A percentile compares a stretch with the other conserved stretches of the same genome.
Conservation (phyloP, 805 yeast species). For the Ogataea philodendri region DNA sequence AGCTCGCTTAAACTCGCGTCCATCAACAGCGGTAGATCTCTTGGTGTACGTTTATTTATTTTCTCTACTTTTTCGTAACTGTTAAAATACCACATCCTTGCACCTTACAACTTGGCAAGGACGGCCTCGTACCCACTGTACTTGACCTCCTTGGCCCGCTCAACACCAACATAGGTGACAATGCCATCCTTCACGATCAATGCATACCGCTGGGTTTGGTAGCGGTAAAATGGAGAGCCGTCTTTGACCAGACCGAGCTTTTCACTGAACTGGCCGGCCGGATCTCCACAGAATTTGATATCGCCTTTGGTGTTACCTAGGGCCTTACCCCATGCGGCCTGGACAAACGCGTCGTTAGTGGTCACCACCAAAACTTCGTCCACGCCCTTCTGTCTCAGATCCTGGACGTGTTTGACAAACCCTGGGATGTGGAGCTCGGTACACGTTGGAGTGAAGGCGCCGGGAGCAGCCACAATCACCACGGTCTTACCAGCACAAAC, state of each 20-base stretch:
- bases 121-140: slow-evolving; percentile 49
- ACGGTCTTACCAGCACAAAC: slow-evolving; percentile 38
- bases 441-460: slow-evolving; percentile 51
- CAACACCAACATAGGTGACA: slow-evolving; percentile 40
- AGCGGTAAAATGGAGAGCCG: slow-evolving; percentile 51
- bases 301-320: slow-evolving; percentile 38
- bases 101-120: slow-evolving; percentile 20
- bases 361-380: slow-evolving; percentile 39
- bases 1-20: slow-evolving; percentile 22
- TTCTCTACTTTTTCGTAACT: not conserved
- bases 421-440: slow-evolving; percentile 44
- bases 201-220: slow-evolving; percentile 71
- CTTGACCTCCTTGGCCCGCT: slow-evolving; percentile 41
- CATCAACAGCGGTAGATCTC: slow-evolving; percentile 6
- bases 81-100: slow-evolving; percentile 3
- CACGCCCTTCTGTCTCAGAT: slow-evolving; percentile 41
- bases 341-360: slow-evolving; percentile 43
- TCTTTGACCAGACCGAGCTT: slow-evolving; percentile 56
- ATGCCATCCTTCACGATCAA: slow-evolving; percentile 52
- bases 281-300: slow-evolving; percentile 61
- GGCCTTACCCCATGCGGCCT: slow-evolving; percentile 47
- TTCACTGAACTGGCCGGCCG: slow-evolving; percentile 56
- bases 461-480: slow-evolving; percentile 45
- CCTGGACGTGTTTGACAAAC: slow-evolving; percentile 32
- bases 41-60: slow-evolving; percentile 5